Evolutionary conservation across 768 basidiomycete species (phyloP).

Genomic region (Pisolithus microcarpus): DNA sequence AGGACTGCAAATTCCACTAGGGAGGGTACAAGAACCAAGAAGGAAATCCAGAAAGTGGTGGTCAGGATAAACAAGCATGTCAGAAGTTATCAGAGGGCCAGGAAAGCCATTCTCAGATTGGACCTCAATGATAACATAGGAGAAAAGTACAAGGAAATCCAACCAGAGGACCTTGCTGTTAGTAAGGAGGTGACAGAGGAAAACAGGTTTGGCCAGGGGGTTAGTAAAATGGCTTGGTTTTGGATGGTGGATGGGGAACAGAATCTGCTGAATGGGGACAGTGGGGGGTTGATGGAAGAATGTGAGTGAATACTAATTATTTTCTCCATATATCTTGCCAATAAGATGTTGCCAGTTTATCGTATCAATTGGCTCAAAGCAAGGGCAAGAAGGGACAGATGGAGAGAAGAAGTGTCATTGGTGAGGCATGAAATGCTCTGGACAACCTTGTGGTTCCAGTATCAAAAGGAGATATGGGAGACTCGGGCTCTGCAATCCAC

Average conservation of each 20-base stretch:
- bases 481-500: too few relatives aligned
- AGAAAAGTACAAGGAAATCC: background rate
- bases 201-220: background rate
- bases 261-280: background rate
- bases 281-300: background rate
- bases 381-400: conserved; percentile 11
- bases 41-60: background rate
- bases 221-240: background rate
- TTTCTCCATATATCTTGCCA: background rate
- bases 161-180: background rate
- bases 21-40: conserved; percentile 1
- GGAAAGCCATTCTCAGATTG: background rate
- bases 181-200: background rate
- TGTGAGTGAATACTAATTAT: background rate
- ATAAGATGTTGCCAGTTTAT: conserved; percentile 2
- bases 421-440: conserved; percentile 15
- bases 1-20: background rate
- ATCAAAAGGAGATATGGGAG: too few relatives aligned
- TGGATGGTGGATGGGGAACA: too few relatives aligned
- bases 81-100: background rate
- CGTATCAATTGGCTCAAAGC: conserved; percentile 8
- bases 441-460: conserved; percentile 8
- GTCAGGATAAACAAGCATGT: background rate
- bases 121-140: background rate
- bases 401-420: conserved; percentile 13